Evolutionary conservation across 441 rosid genomes (phyloP), one percentile per base, ranked within the genome.

Genomic region (Euphorbia schlechtendalii): DNA sequence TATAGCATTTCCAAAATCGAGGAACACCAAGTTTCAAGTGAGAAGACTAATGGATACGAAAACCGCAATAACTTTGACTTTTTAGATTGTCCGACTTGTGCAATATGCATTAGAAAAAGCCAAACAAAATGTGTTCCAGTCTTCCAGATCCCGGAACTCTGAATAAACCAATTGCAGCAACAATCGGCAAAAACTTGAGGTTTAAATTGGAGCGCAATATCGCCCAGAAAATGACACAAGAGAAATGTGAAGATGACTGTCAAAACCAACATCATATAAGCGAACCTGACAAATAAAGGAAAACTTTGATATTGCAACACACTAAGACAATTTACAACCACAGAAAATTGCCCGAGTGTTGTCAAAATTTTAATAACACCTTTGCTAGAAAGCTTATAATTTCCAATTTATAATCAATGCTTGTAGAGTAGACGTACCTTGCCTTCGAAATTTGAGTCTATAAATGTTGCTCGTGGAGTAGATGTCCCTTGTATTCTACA

Each of bases 401-500:
- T 14, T 17, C 41, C 25, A 20, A 53, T 45, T 62, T 48, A 27
- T 14, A n/a, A n/a, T n/a, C 34, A 6, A 2, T 32, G 34, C 34
- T 32, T 32, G 34, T 32, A 6, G 34, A 32, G 34, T 32, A 32
- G 34, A 6, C 34, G 34, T 32, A 3, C 34, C 34, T 32, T 32
- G 34, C 6, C 3, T 32, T 32, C 34, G 3, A 32, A 3, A 32
- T 32, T 3, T n/a, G n/a, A n/a, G n/a, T n/a, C n/a, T n/a, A 40
- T 36, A 34, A 34, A 51, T 57, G n/a, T 56, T 45, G 41, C 20
- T 45, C 10, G 46, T 73, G 56, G 71, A 63, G 66, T 15, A 68
- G 71, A 21, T 65, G 73, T 77, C 68, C 88, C 82, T 79, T 71
- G 66, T 40, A 68, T 28, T 63, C 80, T 89, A 94, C 68, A 83